Evolutionary conservation across 108 stramenopile genomes (phyloP), one percentile per base, ranked within the genome.

Genomic region (Nitzschia palea): DNA sequence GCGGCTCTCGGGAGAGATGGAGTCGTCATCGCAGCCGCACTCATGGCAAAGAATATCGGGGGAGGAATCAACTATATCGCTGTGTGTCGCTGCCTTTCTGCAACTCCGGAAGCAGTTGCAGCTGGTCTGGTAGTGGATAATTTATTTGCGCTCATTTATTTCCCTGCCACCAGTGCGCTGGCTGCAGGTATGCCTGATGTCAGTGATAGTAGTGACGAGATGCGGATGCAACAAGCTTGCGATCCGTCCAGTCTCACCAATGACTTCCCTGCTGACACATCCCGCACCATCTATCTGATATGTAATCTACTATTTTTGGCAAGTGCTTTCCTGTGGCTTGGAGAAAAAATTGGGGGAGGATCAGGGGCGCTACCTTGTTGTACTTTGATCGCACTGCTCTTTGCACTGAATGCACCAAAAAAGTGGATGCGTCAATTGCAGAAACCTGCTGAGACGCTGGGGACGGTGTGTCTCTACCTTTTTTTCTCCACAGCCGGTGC

Each of bases 401-500:
- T 88, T 42, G 80, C 90, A 30, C 79, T 81, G 56, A 60, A 66
- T 45, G 71, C 47, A 55, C 85, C 74, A 40, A 36, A 18, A 20
- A 30, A 35, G 4, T 58, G 57, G 65, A 55, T 70, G 45, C 65
- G 10, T 29, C 75, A 37, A 50, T 61, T 62, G 35, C 77, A 40
- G 48, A 54, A 40, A 44, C 75, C 87, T 15, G 78, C 81, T 18
- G 73, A 93, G 34, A 61, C 70, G 6, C 54, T 90, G 3, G 91
- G 91, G 9, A 86, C 83, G 2, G 47, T 70, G 8, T 58, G 77
- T 42, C 72, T 93, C 10, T 93, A 93, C 67, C 55, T 93, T 3
- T 93, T 93, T 73, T 90, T 89, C 73, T 80, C 88, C 6, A 90
- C 91, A 4, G 88, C 87, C n/a, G 91, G 91, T 17, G 86, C 91